Evolutionary conservation across 306 rosid species (phyloP).

Genomic region (Abrus pulchellus): DNA sequence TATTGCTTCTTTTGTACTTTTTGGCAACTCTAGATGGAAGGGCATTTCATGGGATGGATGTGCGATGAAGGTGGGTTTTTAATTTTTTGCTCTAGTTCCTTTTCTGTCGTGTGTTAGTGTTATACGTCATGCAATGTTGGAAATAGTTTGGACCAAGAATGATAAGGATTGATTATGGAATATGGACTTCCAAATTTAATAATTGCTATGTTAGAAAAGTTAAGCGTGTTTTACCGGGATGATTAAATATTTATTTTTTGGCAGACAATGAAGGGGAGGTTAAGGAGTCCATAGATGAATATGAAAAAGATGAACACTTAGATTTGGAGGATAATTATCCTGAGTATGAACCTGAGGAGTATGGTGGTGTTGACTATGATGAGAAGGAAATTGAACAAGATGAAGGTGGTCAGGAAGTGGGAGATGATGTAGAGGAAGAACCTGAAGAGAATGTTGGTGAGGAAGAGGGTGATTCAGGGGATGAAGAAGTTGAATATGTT

Average conservation of each 20-base stretch:
- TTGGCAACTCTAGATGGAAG: background rate
- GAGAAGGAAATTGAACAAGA: conserved; percentile 87
- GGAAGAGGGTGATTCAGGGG: conserved; percentile 77
- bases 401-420: conserved; percentile 68
- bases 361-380: conserved; percentile 83
- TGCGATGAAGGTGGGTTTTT: background rate
- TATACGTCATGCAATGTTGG: conserved; percentile 21
- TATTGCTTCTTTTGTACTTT: conserved; percentile 1
- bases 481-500: conserved; percentile 82
- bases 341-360: conserved; percentile 85
- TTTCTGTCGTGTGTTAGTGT: conserved; percentile 30
- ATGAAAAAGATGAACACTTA: conserved; percentile 83
- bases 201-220: conserved; percentile 48
- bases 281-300: conserved; percentile 82
- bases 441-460: conserved; percentile 68
- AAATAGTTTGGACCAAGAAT: conserved; percentile 32
- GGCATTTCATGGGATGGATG: background rate
- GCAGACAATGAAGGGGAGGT: conserved; percentile 79
- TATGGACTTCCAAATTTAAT: conserved; percentile 26
- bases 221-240: conserved; percentile 54
- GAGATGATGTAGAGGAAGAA: conserved; percentile 74
- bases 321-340: conserved; percentile 94
- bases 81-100: background rate
- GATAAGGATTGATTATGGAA: conserved; percentile 36
- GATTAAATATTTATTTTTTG: conserved; percentile 58